phyloP scores from a whole-genome alignment of 2,329 filamentous ascomycete species.

The Cercospora sesami region DNA sequence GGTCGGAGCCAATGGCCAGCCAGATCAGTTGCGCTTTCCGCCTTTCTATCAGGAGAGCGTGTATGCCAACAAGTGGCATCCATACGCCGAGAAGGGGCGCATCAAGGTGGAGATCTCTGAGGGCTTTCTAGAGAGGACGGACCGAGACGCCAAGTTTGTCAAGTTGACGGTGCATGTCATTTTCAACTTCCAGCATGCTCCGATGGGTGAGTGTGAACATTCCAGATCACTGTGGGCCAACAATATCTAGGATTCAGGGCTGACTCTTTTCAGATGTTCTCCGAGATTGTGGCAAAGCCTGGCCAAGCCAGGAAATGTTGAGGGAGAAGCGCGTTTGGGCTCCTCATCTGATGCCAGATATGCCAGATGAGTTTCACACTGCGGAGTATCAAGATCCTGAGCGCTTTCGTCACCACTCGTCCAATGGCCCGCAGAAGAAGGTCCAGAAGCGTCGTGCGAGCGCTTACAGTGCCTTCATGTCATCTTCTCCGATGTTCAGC shows the following conservation, averaged over 20 bases:
- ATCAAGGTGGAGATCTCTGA: slow-evolving; percentile 77
- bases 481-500: slow-evolving; percentile 10
- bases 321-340: not conserved
- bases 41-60: slow-evolving; percentile 68
- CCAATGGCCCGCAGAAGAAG: not conserved
- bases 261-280: slow-evolving; percentile 60
- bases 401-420: slow-evolving; percentile 5
- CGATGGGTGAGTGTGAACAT: slow-evolving; percentile 58
- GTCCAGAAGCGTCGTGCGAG: not conserved
- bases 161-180: slow-evolving; percentile 69
- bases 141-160: slow-evolving; percentile 50
- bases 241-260: not conserved
- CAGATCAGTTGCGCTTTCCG: slow-evolving; percentile 66
- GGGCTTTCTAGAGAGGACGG: slow-evolving; percentile 51
- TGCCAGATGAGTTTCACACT: not conserved
- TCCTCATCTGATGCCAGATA: slow-evolving; percentile 2
- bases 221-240: not conserved
- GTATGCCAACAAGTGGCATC: slow-evolving; percentile 69
- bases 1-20: slow-evolving; percentile 29
- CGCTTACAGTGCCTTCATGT: slow-evolving; percentile 7
- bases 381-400: not conserved
- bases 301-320: slow-evolving; percentile 63
- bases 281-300: slow-evolving; percentile 72
- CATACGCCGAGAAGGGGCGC: slow-evolving; percentile 68
- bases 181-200: slow-evolving; percentile 85